Base-by-base conservation (phyloP, 306 rosid genomes). In the Lupinus albus region DNA sequence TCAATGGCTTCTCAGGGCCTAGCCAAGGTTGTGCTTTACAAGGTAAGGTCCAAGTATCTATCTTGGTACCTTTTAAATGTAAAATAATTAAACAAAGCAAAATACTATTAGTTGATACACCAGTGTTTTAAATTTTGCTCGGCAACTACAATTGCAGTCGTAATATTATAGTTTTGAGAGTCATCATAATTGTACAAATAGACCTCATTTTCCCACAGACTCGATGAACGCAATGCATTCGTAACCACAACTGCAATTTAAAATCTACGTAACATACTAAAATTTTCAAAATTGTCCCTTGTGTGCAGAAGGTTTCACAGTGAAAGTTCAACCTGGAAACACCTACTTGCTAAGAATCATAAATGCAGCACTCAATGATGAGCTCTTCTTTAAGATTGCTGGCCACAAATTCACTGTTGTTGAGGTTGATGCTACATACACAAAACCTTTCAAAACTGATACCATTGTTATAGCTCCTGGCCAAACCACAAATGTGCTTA, bases 301-400 rank as follows among this genome's bases (percentile, higher is more conserved):
- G 54, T 16, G 17, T 61, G 16, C 75, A 81, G 87, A 55, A 35
- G 80, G 89, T 15, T 76, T 47, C 36, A 80, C 58, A 16, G 7
- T 87, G 36, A 70, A 75, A 25, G 89, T 87, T 55, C 20, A 70
- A 46, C 55, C 78, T 0, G 80, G 87, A 35, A 76, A 80, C 47
- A 87, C 86, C 4, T 84, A 84, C 79, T 10, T 87, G 53, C 61
- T 87, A 30, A 64, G 93, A 76, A 76, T 87, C 58, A 44, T 87
- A 76, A 87, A 87, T 35, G 93, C 89, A 67, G 92, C 92, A 52
- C 76, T 86, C 1, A 86, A 86, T 58, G 92, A 86, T 49, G 92
- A 86, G 70, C 89, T 87, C 25, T 87, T 87, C 75, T 84, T 87
- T 67, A 87, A 87, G 64, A 55, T 87, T 3, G 93, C 93, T 11